Evolutionary conservation across 768 basidiomycete genomes (phyloP), one percentile per base, ranked within the genome.

Genomic region (Auricularia cornea): DNA sequence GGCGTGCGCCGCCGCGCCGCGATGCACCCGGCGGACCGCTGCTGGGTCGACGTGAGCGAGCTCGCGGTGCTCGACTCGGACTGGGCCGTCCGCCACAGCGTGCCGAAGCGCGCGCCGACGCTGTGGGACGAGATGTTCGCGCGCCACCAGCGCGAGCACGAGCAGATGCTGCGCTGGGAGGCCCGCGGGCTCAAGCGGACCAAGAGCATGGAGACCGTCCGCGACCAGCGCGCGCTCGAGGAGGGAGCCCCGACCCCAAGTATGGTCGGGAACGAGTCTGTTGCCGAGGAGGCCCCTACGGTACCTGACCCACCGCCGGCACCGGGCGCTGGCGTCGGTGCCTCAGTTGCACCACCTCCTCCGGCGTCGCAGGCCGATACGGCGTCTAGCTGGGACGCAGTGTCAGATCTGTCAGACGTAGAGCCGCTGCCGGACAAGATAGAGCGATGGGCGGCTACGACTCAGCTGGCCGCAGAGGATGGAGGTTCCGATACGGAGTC

Each of bases 71-170:
- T 88, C 60, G 85, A 81, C 57, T 86, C 83, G 0, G 86, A 88
- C 51, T 87, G 84, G 84, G 62, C 73, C 30, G 65, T 83, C 41
- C 77, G 72, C 26, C 61, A 65, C 16, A 29, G 28, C 28, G 71
- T 67, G n/a, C 48, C 28, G 0, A 52, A 52, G 51, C 77, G 20
- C n/a, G 23, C 79, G 1, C 69, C 71, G 44, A 78, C 80, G 1
- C 70, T 83, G 3, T 88, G 87, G 87, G 86, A 87, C 60, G 86
- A 85, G 67, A 74, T 88, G 60, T 76, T 88, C 54, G 63, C 72
- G 23, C 80, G 86, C 26, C 86, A 88, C 67, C 74, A 82, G 62
- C 73, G 75, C 54, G 86, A 88, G 72, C 76, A 81, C 38, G 82
- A 86, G 65, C 82, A 82, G 60, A 70, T 88, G n/a, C 61, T 85